A percentile compares a stretch with the other conserved stretches of the same genome.
These are phyloP conservation scores for Annulohypoxylon nitens DNA, from an alignment of 495 filamentous ascomycete species.

Conservation along the genomic window DNA sequence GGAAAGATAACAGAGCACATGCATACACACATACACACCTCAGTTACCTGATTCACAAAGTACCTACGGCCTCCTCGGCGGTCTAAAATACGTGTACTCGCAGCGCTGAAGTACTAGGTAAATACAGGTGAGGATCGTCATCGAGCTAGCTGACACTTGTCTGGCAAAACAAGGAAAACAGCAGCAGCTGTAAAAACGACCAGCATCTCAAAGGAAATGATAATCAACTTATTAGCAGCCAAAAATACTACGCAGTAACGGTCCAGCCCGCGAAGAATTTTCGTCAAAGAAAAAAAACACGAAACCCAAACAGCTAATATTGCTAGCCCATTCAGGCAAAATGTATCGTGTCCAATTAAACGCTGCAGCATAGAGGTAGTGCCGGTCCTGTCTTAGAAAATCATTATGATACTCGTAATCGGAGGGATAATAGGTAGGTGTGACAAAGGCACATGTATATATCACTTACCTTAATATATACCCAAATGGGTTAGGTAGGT, in stretches of 20 bases:
- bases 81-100: neutral
- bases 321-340: conserved; percentile 13
- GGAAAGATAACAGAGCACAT: conserved; percentile 15
- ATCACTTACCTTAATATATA: conserved; percentile 11
- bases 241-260: neutral
- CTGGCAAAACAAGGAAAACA: neutral
- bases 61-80: conserved; percentile 4
- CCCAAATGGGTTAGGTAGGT: conserved; percentile 14
- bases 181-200: neutral
- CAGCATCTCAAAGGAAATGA: conserved; percentile 10
- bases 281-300: conserved; percentile 2
- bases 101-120: neutral
- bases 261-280: neutral
- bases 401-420: conserved; percentile 7
- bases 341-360: conserved; percentile 6
- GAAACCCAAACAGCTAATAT: neutral
- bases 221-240: neutral
- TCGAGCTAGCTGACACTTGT: neutral
- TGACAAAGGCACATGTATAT: conserved; percentile 1
- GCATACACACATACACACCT: conserved; percentile 8
- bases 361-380: neutral
- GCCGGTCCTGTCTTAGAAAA: conserved; percentile 26
- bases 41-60: conserved; percentile 9
- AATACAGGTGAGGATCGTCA: conserved; percentile 4
- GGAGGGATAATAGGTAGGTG: conserved; percentile 18